Conservation (phyloP, 164 flowering plant species). For the Vitis amurensis region DNA sequence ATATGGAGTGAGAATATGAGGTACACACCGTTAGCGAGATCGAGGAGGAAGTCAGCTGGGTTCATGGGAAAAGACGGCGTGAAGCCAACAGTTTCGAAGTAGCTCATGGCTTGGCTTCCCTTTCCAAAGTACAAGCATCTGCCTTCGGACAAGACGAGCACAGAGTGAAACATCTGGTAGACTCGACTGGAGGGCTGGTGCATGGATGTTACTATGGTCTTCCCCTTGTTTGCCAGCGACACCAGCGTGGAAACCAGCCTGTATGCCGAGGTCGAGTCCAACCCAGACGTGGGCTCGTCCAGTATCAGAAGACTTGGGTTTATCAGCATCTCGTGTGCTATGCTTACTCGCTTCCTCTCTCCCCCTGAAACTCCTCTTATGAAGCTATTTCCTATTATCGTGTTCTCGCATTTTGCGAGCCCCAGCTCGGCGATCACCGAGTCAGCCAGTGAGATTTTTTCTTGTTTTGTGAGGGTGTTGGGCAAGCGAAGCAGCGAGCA, state of each 20-base stretch:
- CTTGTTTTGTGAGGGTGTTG: conserved; percentile 25
- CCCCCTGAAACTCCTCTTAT: conserved; percentile 86
- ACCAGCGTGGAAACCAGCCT: conserved; percentile 54
- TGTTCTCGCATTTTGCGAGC: conserved; percentile 61
- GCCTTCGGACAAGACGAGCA: conserved; percentile 75
- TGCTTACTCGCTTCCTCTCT: conserved; percentile 80
- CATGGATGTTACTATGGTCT: conserved; percentile 73
- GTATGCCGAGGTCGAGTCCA: conserved; percentile 85
- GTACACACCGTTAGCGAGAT: conserved; percentile 91
- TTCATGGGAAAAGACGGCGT: conserved; percentile 76
- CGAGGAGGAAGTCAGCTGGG: conserved; percentile 91
- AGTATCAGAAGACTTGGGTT: conserved; percentile 75
- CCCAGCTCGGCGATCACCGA: conserved; percentile 73
- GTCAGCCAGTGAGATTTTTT: conserved; percentile 52
- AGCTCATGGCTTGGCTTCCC: conserved; percentile 60
- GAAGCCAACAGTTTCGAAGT: conserved; percentile 67
- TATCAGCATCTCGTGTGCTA: conserved; percentile 83
- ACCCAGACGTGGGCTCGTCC: conserved; percentile 92
- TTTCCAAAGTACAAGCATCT: conserved; percentile 64
- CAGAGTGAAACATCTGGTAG: conserved; percentile 68
- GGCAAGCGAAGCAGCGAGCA: conserved; percentile 73
- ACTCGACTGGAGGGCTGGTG: conserved; percentile 94
- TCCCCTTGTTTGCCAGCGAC: conserved; percentile 65
- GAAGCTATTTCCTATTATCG: conserved; percentile 69
- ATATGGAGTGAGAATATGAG: background rate